Conservation (phyloP, 2,329 filamentous ascomycete genomes). For the Emmonsiellopsis sp. region DNA sequence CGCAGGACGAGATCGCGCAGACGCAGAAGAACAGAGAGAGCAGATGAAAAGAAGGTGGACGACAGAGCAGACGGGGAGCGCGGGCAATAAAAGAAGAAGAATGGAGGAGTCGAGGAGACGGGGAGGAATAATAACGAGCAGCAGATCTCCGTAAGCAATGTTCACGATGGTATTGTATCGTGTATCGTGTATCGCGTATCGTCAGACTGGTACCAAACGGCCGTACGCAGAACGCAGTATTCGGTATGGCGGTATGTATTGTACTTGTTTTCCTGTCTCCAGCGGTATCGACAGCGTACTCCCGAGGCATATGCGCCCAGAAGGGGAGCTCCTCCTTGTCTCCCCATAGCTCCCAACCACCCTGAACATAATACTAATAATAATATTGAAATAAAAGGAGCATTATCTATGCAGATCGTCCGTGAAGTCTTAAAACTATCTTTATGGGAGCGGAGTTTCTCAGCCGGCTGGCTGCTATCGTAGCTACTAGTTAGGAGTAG, state of each 20-base stretch:
- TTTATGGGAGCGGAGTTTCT: neutral
- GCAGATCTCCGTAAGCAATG: neutral
- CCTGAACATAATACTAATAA: neutral
- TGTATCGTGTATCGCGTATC: neutral
- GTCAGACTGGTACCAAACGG: neutral
- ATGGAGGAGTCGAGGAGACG: neutral
- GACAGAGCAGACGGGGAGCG: neutral
- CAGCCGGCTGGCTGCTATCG: neutral
- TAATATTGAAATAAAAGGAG: neutral
- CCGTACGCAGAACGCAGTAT: no score
- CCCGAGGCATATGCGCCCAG: no score
- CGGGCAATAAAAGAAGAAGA: conserved; percentile 1
- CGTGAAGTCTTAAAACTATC: neutral
- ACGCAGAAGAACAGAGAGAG: neutral
- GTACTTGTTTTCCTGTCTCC: no score
- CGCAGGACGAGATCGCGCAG: neutral
- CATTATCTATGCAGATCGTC: neutral
- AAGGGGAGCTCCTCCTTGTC: no score
- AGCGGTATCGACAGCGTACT: no score
- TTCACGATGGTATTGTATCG: neutral
- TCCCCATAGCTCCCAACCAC: no score
- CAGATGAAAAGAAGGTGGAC: neutral
- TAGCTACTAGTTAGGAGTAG: no score
- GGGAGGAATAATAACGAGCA: neutral
- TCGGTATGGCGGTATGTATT: no score